Evolutionary conservation across 441 rosid genomes (phyloP).

Genomic region (Manihot esculenta): DNA sequence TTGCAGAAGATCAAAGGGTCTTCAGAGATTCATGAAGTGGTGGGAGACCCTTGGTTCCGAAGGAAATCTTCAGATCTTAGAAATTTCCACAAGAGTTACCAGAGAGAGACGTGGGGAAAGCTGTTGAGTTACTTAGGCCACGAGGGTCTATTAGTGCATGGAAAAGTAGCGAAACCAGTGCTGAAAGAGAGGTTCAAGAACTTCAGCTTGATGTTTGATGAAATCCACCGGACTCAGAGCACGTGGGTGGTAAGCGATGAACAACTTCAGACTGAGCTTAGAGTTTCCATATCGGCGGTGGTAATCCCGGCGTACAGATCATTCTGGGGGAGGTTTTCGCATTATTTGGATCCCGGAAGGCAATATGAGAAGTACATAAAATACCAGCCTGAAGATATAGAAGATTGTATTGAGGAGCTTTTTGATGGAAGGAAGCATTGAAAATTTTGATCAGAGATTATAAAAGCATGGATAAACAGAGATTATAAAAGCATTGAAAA

Average conservation of each 20-base stretch:
- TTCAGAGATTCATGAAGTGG: constrained; percentile 49
- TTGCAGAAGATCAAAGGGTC: constrained; percentile 80
- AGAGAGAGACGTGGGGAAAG: constrained; percentile 84
- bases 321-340: constrained; percentile 73
- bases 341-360: constrained; percentile 70
- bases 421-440: constrained; percentile 84
- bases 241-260: constrained; percentile 86
- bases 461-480: not conserved
- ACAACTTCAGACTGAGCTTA: constrained; percentile 87
- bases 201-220: constrained; percentile 79
- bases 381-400: constrained; percentile 83
- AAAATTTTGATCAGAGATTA: too few relatives aligned
- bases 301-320: constrained; percentile 87
- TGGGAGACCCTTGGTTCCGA: constrained; percentile 54
- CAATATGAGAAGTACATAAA: constrained; percentile 89
- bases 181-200: constrained; percentile 86
- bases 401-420: constrained; percentile 65
- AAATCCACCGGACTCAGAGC: constrained; percentile 83
- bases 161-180: constrained; percentile 71
- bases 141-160: constrained; percentile 67
- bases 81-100: constrained; percentile 70
- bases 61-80: constrained; percentile 50
- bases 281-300: constrained; percentile 78
- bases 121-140: constrained; percentile 60
- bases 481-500: not conserved